Percentiles rank a stretch among this genome's conserved stretches.
These are phyloP conservation scores for Collybia sordida DNA, from an alignment of 768 basidiomycete species.

Conservation along the genomic window DNA sequence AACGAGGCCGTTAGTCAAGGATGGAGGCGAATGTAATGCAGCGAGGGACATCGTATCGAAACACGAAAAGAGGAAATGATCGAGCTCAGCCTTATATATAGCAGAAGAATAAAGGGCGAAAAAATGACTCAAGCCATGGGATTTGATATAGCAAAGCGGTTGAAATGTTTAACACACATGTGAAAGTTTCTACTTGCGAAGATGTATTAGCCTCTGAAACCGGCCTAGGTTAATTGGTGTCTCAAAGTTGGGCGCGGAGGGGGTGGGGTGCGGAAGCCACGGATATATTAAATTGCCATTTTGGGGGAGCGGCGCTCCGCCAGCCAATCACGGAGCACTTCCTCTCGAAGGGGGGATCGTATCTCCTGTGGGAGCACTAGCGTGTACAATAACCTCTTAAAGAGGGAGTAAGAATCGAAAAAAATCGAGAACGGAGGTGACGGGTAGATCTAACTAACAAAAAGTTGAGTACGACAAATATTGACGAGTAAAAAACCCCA, in stretches of 20 bases:
- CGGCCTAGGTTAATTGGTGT: slow-evolving; percentile 20
- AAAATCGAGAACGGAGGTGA: too few species aligned
- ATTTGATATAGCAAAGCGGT: background rate
- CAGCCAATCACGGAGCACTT: slow-evolving; percentile 27
- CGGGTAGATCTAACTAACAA: too few species aligned
- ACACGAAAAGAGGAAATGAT: background rate
- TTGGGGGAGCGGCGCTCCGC: slow-evolving; percentile 35
- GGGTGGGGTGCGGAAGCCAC: slow-evolving; percentile 24
- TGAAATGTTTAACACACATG: slow-evolving; percentile 17
- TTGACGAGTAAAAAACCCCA: slow-evolving; percentile 8
- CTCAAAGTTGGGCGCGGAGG: slow-evolving; percentile 17
- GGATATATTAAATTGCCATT: slow-evolving; percentile 23
- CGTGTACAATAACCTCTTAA: slow-evolving; percentile 8
- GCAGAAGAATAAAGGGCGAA: background rate
- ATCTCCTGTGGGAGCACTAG: background rate
- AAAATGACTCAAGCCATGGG: slow-evolving; percentile 7
- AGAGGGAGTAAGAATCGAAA: slow-evolving; percentile 7
- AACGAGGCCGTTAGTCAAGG: background rate
- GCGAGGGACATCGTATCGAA: background rate
- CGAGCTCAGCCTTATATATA: slow-evolving; percentile 5
- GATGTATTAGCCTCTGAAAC: slow-evolving; percentile 13
- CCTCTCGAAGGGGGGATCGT: background rate
- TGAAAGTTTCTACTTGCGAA: slow-evolving; percentile 24
- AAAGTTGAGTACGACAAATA: background rate
- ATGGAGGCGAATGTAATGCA: slow-evolving; percentile 1